Conservation (phyloP, 176 grass and related monocot species). For the Avena insularis region DNA sequence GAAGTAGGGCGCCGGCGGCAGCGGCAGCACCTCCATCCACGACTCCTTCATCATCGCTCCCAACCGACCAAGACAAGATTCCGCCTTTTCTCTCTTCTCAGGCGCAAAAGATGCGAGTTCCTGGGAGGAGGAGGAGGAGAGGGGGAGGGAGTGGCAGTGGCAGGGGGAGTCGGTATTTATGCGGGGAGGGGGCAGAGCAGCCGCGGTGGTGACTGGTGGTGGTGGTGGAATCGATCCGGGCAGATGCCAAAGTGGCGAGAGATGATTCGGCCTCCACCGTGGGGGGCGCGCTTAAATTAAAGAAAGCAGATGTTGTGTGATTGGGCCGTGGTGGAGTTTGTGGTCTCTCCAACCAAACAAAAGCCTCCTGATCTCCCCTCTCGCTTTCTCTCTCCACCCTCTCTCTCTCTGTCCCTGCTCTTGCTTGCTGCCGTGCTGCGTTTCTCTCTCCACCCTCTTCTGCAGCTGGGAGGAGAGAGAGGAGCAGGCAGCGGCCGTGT, state of each 20-base stretch:
- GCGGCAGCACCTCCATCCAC: conserved; percentile 78
- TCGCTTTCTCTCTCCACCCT: not conserved
- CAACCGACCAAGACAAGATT: conserved; percentile 29
- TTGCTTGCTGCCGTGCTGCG: too few species aligned
- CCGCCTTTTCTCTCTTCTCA: not conserved
- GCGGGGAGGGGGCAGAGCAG: not conserved
- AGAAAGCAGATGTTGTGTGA: conserved; percentile 26
- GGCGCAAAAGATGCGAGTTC: not conserved
- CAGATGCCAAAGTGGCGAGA: conserved; percentile 62
- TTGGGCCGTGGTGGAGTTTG: conserved; percentile 68
- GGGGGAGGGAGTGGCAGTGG: conserved; percentile 36
- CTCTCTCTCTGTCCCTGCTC: too few species aligned
- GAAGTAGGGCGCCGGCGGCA: conserved; percentile 52
- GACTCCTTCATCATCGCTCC: conserved; percentile 74
- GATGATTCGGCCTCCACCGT: conserved; percentile 65
- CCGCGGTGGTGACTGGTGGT: not conserved
- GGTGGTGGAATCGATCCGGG: conserved; percentile 39
- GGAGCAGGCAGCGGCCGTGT: not conserved
- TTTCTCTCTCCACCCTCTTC: too few species aligned
- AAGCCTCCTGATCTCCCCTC: conserved; percentile 35
- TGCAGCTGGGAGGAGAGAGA: not conserved
- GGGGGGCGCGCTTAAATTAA: conserved; percentile 31
- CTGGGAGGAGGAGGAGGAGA: not conserved
- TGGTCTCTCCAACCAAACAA: conserved; percentile 75
- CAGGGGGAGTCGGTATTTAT: conserved; percentile 46